Evolutionary conservation across 2,329 filamentous ascomycete species (phyloP).

Genomic region (Sordariomycetes sp.): DNA sequence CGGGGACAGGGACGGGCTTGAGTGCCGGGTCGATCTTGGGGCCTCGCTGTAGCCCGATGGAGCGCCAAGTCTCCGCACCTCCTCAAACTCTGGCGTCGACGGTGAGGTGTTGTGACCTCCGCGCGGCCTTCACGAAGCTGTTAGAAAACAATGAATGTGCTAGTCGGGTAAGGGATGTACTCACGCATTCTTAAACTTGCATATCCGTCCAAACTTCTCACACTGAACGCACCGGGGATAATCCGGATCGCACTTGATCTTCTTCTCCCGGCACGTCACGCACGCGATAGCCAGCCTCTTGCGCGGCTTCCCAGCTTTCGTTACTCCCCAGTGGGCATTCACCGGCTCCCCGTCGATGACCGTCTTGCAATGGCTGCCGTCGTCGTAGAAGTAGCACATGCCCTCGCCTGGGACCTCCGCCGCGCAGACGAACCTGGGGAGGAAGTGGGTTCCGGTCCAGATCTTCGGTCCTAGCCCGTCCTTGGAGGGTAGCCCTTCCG

Average conservation of each 20-base stretch:
- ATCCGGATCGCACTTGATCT: slow-evolving; percentile 91
- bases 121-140: slow-evolving; percentile 28
- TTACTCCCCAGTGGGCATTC: slow-evolving; percentile 87
- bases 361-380: slow-evolving; percentile 70
- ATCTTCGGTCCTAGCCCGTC: slow-evolving; percentile 54
- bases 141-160: not conserved
- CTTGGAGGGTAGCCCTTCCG: slow-evolving; percentile 34
- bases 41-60: slow-evolving; percentile 20
- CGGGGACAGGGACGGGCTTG: slow-evolving; percentile 34
- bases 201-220: slow-evolving; percentile 76
- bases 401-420: slow-evolving; percentile 65
- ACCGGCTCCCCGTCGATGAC: slow-evolving; percentile 76
- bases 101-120: slow-evolving; percentile 45
- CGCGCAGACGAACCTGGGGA: slow-evolving; percentile 50
- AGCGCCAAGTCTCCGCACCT: slow-evolving; percentile 20
- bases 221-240: slow-evolving; percentile 81
- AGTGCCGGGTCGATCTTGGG: slow-evolving; percentile 25
- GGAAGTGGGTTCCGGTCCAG: slow-evolving; percentile 54
- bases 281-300: slow-evolving; percentile 90
- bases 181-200: slow-evolving; percentile 78
- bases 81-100: slow-evolving; percentile 36
- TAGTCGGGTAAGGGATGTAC: slow-evolving; percentile 20
- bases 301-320: slow-evolving; percentile 84
- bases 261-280: slow-evolving; percentile 87
- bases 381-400: slow-evolving; percentile 74